phyloP scores from a whole-genome alignment of 495 filamentous ascomycete species.

The Talaromyces trachyspermus region DNA sequence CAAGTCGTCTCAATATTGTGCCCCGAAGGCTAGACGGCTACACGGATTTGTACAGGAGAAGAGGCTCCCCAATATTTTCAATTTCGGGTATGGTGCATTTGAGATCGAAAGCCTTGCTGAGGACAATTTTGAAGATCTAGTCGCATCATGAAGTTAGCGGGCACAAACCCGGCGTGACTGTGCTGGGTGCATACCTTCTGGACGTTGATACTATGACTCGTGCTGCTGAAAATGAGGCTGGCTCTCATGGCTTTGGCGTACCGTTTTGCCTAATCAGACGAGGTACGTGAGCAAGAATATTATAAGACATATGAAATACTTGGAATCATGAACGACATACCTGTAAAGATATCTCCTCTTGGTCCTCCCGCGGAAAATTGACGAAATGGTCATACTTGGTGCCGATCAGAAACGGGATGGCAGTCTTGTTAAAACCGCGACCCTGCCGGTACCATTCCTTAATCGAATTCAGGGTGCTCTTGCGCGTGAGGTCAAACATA shows the following conservation, averaged over 20 bases:
- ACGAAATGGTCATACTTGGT: slow-evolving; percentile 99
- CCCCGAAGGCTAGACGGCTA: slow-evolving; percentile 20
- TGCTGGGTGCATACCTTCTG: slow-evolving; percentile 68
- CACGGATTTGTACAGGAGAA: slow-evolving; percentile 84
- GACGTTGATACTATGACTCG: slow-evolving; percentile 97
- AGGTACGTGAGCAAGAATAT: not conserved
- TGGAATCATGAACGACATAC: slow-evolving; percentile 33
- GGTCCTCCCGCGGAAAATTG: slow-evolving; percentile 93
- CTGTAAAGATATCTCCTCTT: slow-evolving; percentile 96
- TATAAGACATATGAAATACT: not conserved
- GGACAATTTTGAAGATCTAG: slow-evolving; percentile 98
- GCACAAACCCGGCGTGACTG: no score
- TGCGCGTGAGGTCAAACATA: slow-evolving; percentile 98
- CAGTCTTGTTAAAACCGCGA: slow-evolving; percentile 97
- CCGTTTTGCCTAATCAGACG: slow-evolving; percentile 62
- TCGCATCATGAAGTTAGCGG: slow-evolving; percentile 19
- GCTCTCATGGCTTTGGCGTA: slow-evolving; percentile 99
- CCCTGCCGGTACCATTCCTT: slow-evolving; percentile 99
- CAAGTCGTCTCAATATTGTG: slow-evolving; percentile 13
- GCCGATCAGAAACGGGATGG: slow-evolving; percentile 91
- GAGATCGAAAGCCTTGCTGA: slow-evolving; percentile 96
- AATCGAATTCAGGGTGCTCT: slow-evolving; percentile 96
- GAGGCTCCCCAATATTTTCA: slow-evolving; percentile 92
- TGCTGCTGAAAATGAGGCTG: slow-evolving; percentile 94
- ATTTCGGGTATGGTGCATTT: slow-evolving; percentile 99